Percentiles rank a stretch among this genome's conserved stretches.
Conservation (phyloP, 306 rosid genomes). For the Gastrolobium bilobum region DNA sequence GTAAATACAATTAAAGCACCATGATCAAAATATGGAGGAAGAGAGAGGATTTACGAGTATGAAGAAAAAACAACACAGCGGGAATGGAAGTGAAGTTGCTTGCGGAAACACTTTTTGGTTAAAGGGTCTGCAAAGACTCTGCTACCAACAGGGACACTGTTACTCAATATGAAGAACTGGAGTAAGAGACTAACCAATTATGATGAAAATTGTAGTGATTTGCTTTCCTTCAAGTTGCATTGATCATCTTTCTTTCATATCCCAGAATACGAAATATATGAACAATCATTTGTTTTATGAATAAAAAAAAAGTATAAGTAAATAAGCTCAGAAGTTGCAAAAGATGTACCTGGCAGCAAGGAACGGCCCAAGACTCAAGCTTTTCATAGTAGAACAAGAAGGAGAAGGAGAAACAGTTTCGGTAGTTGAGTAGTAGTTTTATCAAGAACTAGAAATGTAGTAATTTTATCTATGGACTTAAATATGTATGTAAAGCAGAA, state of each 20-base stretch:
- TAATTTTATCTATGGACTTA: neutral
- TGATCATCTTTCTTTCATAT: conserved; percentile 34
- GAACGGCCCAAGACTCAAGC: conserved; percentile 36
- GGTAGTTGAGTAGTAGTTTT: neutral
- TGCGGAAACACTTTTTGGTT: conserved; percentile 48
- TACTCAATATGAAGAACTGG: conserved; percentile 28
- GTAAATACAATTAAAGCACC: conserved; percentile 15
- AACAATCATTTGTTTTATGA: conserved; percentile 6
- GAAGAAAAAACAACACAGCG: conserved; percentile 48
- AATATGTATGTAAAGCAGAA: neutral
- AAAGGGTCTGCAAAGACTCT: conserved; percentile 47
- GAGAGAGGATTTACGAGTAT: conserved; percentile 48
- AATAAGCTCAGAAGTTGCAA: neutral
- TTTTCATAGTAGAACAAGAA: conserved; percentile 48
- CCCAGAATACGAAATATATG: conserved; percentile 15
- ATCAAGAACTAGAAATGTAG: neutral
- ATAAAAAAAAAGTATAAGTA: neutral
- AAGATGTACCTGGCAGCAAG: conserved; percentile 49
- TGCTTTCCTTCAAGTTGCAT: conserved; percentile 20
- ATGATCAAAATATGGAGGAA: conserved; percentile 24
- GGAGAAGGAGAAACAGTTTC: conserved; percentile 18
- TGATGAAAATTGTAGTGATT: conserved; percentile 6
- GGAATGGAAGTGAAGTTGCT: conserved; percentile 48
- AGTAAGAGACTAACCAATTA: conserved; percentile 11
- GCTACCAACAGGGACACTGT: conserved; percentile 50